A percentile compares a stretch with the other conserved stretches of the same genome.
Conservation (phyloP, 805 yeast genomes). For the Kuraishia cidri region DNA sequence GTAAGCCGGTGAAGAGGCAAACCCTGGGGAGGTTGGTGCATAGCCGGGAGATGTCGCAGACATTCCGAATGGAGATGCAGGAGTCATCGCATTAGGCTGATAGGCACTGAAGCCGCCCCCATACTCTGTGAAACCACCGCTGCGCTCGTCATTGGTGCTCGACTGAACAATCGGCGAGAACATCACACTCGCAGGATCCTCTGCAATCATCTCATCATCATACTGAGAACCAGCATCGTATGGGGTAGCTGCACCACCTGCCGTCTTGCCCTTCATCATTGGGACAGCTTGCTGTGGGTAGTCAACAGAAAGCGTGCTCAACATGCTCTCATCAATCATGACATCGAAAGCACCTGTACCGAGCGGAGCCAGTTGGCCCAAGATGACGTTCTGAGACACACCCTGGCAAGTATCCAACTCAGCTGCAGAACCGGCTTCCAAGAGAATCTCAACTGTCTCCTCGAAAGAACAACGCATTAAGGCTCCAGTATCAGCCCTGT, state of each 20-base stretch:
- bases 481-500: constrained; percentile 98
- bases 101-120: constrained; percentile 48
- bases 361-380: constrained; percentile 97
- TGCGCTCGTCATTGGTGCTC: constrained; percentile 65
- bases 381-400: constrained; percentile 94
- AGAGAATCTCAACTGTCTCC: constrained; percentile 94
- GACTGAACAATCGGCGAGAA: constrained; percentile 92
- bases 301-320: constrained; percentile 55
- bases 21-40: constrained; percentile 39
- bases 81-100: constrained; percentile 31
- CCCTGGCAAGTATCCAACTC: constrained; percentile 98
- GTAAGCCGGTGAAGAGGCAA: constrained; percentile 54
- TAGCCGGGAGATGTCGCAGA: constrained; percentile 47
- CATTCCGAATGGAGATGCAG: constrained; percentile 47
- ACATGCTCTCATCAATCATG: constrained; percentile 83
- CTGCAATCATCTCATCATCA: constrained; percentile 50
- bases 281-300: constrained; percentile 24
- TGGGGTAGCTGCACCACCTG: constrained; percentile 87
- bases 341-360: constrained; percentile 99
- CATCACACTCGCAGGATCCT: constrained; percentile 62
- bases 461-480: constrained; percentile 99
- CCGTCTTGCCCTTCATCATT: constrained; percentile 30
- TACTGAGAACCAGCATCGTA: constrained; percentile 63
- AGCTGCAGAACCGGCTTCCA: constrained; percentile 98
- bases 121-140: constrained; percentile 84